phyloP scores from a whole-genome alignment of 1,284 basidiomycete species.

The Chiua sp. region DNA sequence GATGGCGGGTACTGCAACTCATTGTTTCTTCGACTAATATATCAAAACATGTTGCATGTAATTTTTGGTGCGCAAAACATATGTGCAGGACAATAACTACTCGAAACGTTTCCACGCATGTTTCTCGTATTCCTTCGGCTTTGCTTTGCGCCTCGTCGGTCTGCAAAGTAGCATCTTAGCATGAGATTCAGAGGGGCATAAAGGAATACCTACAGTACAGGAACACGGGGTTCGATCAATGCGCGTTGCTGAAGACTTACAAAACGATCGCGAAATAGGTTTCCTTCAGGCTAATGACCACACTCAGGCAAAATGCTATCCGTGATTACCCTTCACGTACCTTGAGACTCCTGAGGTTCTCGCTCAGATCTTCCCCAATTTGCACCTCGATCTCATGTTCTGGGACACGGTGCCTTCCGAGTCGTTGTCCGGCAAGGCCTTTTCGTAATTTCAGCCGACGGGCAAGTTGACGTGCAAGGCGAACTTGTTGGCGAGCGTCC shows the following conservation, averaged over 20 bases:
- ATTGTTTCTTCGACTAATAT: too few relatives aligned
- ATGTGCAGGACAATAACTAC: conserved; percentile 17
- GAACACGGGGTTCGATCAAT: conserved; percentile 76
- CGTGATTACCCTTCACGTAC: conserved; percentile 45
- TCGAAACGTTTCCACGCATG: conserved; percentile 89
- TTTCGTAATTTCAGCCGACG: conserved; percentile 37
- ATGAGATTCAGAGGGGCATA: neutral
- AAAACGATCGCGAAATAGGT: conserved; percentile 91
- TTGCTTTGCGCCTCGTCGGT: conserved; percentile 60
- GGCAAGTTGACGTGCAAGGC: conserved; percentile 46
- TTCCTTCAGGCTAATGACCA: conserved; percentile 81
- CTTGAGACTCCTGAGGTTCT: conserved; percentile 86
- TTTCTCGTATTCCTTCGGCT: conserved; percentile 84
- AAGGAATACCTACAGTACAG: conserved; percentile 64
- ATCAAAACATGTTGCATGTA: neutral
- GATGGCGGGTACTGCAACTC: too few relatives aligned
- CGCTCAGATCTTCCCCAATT: conserved; percentile 90
- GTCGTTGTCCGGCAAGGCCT: conserved; percentile 68
- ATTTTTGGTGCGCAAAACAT: too few relatives aligned
- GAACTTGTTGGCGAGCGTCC: conserved; percentile 49
- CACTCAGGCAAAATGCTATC: neutral
- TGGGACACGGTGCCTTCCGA: conserved; percentile 82
- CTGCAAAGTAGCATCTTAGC: conserved; percentile 10
- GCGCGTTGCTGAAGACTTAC: conserved; percentile 81
- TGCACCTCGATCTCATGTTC: conserved; percentile 82